Evolutionary conservation across 2,329 filamentous ascomycete species (phyloP).

Genomic region (Didymella exigua): DNA sequence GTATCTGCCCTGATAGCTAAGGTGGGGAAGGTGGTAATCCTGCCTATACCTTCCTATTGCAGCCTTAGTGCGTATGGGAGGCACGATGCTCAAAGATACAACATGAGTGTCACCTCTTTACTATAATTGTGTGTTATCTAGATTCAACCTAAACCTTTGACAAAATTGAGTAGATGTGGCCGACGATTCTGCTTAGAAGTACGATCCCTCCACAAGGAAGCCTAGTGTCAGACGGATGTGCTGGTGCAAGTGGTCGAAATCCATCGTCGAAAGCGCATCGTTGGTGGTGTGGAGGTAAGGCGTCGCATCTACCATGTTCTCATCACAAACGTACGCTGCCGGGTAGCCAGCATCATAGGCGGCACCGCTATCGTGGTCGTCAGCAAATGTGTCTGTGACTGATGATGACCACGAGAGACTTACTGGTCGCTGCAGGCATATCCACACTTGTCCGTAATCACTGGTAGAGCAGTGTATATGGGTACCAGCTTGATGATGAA

Average conservation of each 20-base stretch:
- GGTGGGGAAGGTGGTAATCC: slow-evolving; percentile 7
- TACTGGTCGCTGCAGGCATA: slow-evolving; percentile 76
- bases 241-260: slow-evolving; percentile 86
- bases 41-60: slow-evolving; percentile 12
- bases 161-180: too few relatives aligned
- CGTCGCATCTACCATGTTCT: slow-evolving; percentile 64
- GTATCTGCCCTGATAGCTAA: background rate
- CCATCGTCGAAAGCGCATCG: slow-evolving; percentile 70
- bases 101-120: background rate
- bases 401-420: background rate
- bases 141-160: too few relatives aligned
- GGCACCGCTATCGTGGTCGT: slow-evolving; percentile 53
- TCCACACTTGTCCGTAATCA: slow-evolving; percentile 82
- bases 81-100: background rate
- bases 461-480: slow-evolving; percentile 57
- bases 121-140: too few relatives aligned
- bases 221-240: slow-evolving; percentile 82
- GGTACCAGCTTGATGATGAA: slow-evolving; percentile 44
- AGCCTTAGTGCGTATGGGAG: slow-evolving; percentile 1
- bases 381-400: background rate
- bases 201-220: slow-evolving; percentile 79
- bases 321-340: slow-evolving; percentile 74
- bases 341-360: slow-evolving; percentile 74
- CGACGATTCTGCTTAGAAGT: too few relatives aligned
- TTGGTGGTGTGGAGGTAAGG: slow-evolving; percentile 70